Conservation (phyloP, 2,329 filamentous ascomycete genomes). For the Alternaria viburni region DNA sequence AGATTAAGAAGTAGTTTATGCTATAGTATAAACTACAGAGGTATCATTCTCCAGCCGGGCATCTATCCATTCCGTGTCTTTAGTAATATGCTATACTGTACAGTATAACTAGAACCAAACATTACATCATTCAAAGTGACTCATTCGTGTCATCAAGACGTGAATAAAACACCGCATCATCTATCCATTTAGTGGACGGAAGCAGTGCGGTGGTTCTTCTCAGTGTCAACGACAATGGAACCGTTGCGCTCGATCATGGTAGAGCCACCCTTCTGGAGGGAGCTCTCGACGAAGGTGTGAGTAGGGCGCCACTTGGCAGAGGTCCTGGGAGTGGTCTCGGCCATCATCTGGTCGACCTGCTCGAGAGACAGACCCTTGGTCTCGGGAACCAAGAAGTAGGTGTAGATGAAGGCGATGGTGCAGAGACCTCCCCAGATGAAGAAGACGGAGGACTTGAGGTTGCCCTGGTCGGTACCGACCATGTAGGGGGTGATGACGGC, state of each 20-base stretch:
- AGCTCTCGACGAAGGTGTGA: neutral
- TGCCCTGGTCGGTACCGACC: slow-evolving; percentile 68
- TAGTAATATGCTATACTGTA: neutral
- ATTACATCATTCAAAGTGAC: neutral
- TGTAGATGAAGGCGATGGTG: slow-evolving; percentile 65
- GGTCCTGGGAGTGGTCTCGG: slow-evolving; percentile 77
- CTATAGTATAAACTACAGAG: neutral
- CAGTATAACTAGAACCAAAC: neutral
- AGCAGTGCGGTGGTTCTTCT: slow-evolving; percentile 1
- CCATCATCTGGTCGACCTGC: slow-evolving; percentile 84
- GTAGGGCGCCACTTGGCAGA: slow-evolving; percentile 68
- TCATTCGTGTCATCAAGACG: neutral
- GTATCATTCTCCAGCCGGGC: neutral
- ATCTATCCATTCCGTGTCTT: neutral
- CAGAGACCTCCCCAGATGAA: slow-evolving; percentile 52
- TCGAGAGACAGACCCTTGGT: slow-evolving; percentile 78
- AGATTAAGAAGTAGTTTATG: slow-evolving; percentile 1
- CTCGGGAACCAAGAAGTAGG: slow-evolving; percentile 76
- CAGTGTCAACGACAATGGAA: neutral
- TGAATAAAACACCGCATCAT: neutral
- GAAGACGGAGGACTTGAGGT: slow-evolving; percentile 63
- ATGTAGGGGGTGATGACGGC: slow-evolving; percentile 70
- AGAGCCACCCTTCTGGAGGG: neutral
- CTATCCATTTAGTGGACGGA: neutral
- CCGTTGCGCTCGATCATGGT: neutral